Base-by-base conservation (phyloP, 331 rosid species). In the Cydonia oblonga region DNA sequence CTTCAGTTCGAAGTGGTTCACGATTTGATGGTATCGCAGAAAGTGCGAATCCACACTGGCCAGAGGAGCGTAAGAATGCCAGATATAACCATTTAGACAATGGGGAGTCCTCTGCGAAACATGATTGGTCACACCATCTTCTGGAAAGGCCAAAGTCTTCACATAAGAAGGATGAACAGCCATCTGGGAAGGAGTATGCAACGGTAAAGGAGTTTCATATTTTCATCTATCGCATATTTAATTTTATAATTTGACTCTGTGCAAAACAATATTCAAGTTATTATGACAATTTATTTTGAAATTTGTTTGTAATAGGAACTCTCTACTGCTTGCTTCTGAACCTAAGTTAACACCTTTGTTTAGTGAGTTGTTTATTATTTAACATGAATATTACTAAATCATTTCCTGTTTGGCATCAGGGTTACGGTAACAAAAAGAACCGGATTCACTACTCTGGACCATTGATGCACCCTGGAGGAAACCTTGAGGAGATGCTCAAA, bases 361-460 rank as follows among this genome's bases (percentile, higher is more conserved):
- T 19, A 16, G 23, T 16, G 11, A 4, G 15, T 29, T 61, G 10
- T 63, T 49, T 28, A 26, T 7, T 19, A 26, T 18, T 33, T 15
- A 30, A 26, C 56, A 25, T n/a, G 29, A 57, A 28, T n/a, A 23
- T 33, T 23, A 38, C 73, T 38, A 2, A 54, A 38, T 59, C n/a
- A 22, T 56, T 72, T 81, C 71, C 60, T 40, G 53, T 80, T 58
- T 75, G 67, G 51, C 30, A 5, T 71, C 87, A 92, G 96, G 84
- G 78, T 29, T 69, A 38, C 56, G 77, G 65, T 79, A 40, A 79
- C 18, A 85, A 81, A 82, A 88, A 83, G 82, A 69, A 64, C 33
- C 78, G 85, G 69, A 75, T 85, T 25, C 86, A 88, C 80, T 88
- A 81, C 84, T 90, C 98, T 20, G 96, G 98, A 68, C 98, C 92